Evolutionary conservation across 140 eudicot genomes (phyloP).

Genomic region (Senecio squalidus): DNA sequence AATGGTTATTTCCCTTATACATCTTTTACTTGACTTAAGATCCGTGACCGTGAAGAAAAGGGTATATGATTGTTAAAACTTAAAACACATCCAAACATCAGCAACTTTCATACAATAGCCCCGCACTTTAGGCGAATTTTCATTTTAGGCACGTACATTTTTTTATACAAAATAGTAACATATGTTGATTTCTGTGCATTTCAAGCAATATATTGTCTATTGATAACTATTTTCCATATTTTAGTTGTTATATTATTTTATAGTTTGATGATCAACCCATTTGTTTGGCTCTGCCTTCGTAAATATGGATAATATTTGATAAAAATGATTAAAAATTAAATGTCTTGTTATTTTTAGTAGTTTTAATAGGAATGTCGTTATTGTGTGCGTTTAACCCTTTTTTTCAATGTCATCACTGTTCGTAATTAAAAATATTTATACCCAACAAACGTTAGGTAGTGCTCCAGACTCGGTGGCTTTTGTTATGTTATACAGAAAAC

Average conservation of each 20-base stretch:
- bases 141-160: neutral
- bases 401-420: neutral
- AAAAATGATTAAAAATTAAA: too few species aligned
- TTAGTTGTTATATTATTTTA: neutral
- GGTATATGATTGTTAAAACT: too few species aligned
- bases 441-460: too few species aligned
- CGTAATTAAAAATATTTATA: neutral
- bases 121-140: neutral
- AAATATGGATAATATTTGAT: neutral
- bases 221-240: neutral
- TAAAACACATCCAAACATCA: too few species aligned
- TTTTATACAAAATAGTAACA: neutral
- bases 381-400: neutral
- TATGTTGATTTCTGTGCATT: neutral
- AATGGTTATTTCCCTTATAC: neutral
- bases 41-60: neutral
- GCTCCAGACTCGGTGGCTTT: too few species aligned
- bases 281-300: neutral
- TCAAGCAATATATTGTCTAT: neutral
- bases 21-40: neutral
- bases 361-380: neutral
- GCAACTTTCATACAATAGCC: neutral
- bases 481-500: too few species aligned
- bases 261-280: neutral
- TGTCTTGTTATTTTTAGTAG: neutral